Evolutionary conservation across 805 yeast genomes (phyloP).

Genomic region (Yarrowia sp.): DNA sequence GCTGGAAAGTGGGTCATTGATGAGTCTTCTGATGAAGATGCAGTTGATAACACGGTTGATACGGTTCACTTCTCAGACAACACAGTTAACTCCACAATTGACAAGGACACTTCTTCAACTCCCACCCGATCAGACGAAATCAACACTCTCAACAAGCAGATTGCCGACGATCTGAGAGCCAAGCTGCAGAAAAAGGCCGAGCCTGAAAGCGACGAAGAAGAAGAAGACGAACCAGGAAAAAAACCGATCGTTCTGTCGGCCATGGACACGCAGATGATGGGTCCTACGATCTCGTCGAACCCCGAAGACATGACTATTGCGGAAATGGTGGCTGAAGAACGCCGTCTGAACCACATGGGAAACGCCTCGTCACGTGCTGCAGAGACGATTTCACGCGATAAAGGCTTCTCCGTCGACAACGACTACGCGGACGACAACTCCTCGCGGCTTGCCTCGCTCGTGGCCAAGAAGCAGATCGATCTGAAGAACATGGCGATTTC

Average conservation of each 20-base stretch:
- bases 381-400: conserved; percentile 42
- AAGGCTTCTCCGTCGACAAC: conserved; percentile 42
- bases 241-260: background rate
- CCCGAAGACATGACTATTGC: conserved; percentile 40
- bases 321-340: conserved; percentile 42
- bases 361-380: conserved; percentile 36
- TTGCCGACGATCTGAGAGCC: background rate
- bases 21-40: background rate
- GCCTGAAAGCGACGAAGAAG: background rate
- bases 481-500: conserved; percentile 37
- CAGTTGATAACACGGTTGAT: no score
- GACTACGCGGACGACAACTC: conserved; percentile 48
- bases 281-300: conserved; percentile 31
- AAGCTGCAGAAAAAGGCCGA: background rate
- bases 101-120: no score
- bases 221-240: background rate
- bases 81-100: no score
- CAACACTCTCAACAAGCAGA: conserved; percentile 8
- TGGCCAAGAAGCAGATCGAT: conserved; percentile 38
- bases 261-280: conserved; percentile 26
- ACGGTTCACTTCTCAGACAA: no score
- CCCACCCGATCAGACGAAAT: background rate
- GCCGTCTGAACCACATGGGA: conserved; percentile 26
- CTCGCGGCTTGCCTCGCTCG: conserved; percentile 39
- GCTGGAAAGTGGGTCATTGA: conserved; percentile 15